Evolutionary conservation across 1,284 basidiomycete species (phyloP).

Genomic region (Rhodotorula glutinis): DNA sequence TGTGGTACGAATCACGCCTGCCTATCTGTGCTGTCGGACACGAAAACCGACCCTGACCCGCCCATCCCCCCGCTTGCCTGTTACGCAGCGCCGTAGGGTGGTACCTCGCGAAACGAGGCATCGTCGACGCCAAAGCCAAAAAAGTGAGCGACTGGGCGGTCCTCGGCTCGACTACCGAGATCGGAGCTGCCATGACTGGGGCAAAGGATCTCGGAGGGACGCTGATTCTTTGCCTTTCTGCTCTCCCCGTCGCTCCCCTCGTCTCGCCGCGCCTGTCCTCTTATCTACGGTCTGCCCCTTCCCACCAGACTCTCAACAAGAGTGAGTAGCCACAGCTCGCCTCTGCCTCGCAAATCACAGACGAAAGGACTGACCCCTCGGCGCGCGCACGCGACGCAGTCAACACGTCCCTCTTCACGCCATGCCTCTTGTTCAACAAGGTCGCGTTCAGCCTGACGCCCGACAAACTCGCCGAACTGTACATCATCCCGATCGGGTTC

Average conservation of each 20-base stretch:
- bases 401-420: slow-evolving; percentile 42
- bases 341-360: not conserved
- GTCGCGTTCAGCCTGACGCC: slow-evolving; percentile 52
- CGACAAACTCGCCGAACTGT: slow-evolving; percentile 49
- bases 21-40: too few relatives aligned
- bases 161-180: too few relatives aligned
- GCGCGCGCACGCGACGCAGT: too few relatives aligned
- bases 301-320: slow-evolving; percentile 33
- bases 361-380: not conserved
- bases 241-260: too few relatives aligned
- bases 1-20: slow-evolving; percentile 1
- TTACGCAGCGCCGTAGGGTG: slow-evolving; percentile 47
- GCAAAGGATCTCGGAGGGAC: too few relatives aligned
- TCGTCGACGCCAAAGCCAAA: slow-evolving; percentile 50
- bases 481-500: slow-evolving; percentile 50
- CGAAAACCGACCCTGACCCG: too few relatives aligned
- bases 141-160: too few relatives aligned
- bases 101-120: slow-evolving; percentile 48
- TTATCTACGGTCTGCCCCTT: too few relatives aligned
- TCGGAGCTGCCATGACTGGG: too few relatives aligned
- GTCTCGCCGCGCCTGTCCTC: too few relatives aligned
- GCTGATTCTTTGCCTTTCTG: not conserved
- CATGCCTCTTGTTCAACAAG: slow-evolving; percentile 50
- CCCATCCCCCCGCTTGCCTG: too few relatives aligned
- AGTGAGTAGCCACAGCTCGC: not conserved